These are phyloP conservation scores for Pseudoneurospora amorphoporcata DNA, from an alignment of 495 filamentous ascomycete species.

Conservation along the genomic window DNA sequence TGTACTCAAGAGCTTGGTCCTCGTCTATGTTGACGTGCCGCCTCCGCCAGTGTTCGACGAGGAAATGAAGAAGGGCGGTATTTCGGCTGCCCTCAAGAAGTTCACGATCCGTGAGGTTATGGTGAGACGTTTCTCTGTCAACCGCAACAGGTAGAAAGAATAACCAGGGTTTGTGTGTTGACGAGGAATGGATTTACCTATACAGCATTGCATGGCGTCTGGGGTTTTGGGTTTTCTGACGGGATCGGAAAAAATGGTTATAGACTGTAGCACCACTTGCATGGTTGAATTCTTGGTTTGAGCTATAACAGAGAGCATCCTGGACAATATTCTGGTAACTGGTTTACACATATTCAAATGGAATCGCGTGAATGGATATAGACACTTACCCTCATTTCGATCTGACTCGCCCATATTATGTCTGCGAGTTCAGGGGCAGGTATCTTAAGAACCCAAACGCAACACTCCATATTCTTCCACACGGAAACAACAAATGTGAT, in stretches of 20 bases:
- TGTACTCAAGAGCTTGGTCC: constrained; percentile 76
- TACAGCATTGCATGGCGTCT: neutral
- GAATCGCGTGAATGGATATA: neutral
- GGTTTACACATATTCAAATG: neutral
- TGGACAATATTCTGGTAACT: neutral
- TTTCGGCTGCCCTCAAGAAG: constrained; percentile 51
- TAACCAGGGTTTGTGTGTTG: neutral
- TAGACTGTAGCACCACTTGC: neutral
- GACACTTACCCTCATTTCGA: neutral
- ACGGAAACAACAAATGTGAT: neutral
- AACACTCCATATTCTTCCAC: neutral
- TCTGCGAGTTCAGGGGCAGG: neutral
- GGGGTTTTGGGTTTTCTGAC: neutral
- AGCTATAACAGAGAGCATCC: neutral
- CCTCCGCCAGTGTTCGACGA: constrained; percentile 44
- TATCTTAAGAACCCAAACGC: neutral
- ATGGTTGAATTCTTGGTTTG: neutral
- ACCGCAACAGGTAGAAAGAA: constrained; percentile 44
- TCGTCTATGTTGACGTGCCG: constrained; percentile 87
- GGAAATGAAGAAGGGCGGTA: constrained; percentile 34
- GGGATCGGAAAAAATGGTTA: neutral
- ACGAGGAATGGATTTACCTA: neutral
- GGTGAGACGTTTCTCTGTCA: constrained; percentile 72
- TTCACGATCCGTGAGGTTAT: constrained; percentile 79
- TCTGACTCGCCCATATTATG: neutral